Base-by-base conservation (phyloP, 257 asterid genomes). In the Jacaranda mimosifolia region DNA sequence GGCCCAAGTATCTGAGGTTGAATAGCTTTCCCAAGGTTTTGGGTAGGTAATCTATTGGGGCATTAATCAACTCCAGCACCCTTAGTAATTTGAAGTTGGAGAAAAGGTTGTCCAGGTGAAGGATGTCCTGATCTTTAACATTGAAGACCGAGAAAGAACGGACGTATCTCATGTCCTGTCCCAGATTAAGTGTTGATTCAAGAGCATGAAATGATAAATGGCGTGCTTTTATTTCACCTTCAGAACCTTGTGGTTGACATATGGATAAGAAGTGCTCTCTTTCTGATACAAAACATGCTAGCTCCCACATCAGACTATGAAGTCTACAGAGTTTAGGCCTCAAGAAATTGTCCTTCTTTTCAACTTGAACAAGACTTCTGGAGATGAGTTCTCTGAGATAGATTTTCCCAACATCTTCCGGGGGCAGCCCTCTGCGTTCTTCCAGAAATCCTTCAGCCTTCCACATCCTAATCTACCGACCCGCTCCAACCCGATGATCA, bases 371-470 rank as follows among this genome's bases (percentile, higher is more conserved):
- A 70, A 84, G 64, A 67, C 52, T 78, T 46, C 87, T 77, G 4
- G 73, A 46, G 36, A 80, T 70, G n/a, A 84, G 76, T 26, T 80
- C 76, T 39, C 62, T 73, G 9, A 80, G 52, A 58, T 76, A 80
- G 57, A 38, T 56, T 51, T 80, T 66, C 9, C 82, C 85, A 5
- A 84, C 79, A 45, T 80, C 85, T 48, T 80, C 85, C 0, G 68
- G 74, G 15, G 68, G 56, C 45, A 57, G 11, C 8, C 67, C 72
- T 9, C 63, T 63, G 10, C 42, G 32, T 38, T 81, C 80, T 67
- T 74, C 83, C 9, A 81, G 64, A 53, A 84, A 81, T 3, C 83
- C 85, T 79, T 84, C 87, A 2, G 87, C 83, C 77, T 81, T 78
- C 83, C 83, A 84, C 73, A 81, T 63, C 32, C 87, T 66, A 11